phyloP scores from a whole-genome alignment of 164 flowering plant species.

The Hamamelis virginiana region DNA sequence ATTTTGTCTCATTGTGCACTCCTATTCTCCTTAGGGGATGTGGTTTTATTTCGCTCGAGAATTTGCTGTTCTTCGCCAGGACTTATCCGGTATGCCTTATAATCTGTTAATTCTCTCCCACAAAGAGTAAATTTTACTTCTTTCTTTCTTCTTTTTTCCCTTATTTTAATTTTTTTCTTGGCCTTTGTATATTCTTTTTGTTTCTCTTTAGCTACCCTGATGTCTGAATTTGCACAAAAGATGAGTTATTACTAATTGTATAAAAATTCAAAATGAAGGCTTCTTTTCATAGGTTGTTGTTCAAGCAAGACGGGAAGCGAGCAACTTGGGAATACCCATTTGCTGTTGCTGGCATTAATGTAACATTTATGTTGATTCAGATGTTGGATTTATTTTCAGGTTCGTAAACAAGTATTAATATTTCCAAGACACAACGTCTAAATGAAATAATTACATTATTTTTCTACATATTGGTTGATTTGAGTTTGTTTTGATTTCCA shows the following conservation, averaged over 20 bases:
- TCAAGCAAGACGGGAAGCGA: slow-evolving; percentile 75
- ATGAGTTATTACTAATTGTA: slow-evolving; percentile 42
- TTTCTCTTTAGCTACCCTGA: neutral
- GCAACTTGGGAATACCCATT: slow-evolving; percentile 98
- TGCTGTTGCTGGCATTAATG: slow-evolving; percentile 98
- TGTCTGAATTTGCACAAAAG: slow-evolving; percentile 7
- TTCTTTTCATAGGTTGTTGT: slow-evolving; percentile 84
- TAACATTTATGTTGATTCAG: slow-evolving; percentile 88
- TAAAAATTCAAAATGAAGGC: slow-evolving; percentile 69
- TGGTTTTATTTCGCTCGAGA: slow-evolving; percentile 91
- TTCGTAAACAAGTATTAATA: slow-evolving; percentile 22
- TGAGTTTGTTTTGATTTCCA: too few species aligned
- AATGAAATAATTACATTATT: too few species aligned
- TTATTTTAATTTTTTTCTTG: neutral
- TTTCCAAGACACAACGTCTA: neutral
- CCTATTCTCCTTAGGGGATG: slow-evolving; percentile 67
- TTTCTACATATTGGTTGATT: too few species aligned
- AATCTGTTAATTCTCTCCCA: neutral
- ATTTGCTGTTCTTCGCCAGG: slow-evolving; percentile 79
- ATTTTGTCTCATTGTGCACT: slow-evolving; percentile 1
- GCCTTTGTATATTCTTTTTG: neutral
- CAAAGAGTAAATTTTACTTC: neutral
- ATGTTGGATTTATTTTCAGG: slow-evolving; percentile 88
- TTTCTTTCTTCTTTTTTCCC: neutral
- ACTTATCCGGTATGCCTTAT: slow-evolving; percentile 71